Evolutionary conservation across 2,329 filamentous ascomycete genomes (phyloP), one percentile per base, ranked within the genome.

Genomic region (Ophiocordyceps polyrhachis-furcata): DNA sequence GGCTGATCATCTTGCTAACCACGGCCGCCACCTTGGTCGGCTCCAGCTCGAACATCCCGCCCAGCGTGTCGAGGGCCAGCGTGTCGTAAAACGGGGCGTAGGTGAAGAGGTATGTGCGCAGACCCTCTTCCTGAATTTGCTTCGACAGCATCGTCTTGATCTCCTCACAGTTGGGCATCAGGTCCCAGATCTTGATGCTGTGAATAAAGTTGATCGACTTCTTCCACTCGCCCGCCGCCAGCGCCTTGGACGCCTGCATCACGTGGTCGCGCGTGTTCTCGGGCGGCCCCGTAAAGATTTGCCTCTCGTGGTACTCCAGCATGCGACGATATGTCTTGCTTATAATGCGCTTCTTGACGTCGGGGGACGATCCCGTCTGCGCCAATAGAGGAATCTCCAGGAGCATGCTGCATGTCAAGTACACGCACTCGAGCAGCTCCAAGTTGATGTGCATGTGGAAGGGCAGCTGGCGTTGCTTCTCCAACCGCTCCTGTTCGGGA

Each of bases 371-470:
- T 52, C 91, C 91, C 32, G 89, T 93, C 66, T 96, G 91, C 43
- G 91, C 93, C 54, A 98, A 80, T 42, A 96, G 80, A 48, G 91
- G 91, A 50, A 98, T 96, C 69, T 98, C 91, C 46, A 98, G 77
- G 52, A 98, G 82, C 91, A 98, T 98, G 67, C 87, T 95, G 71
- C 89, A 96, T 43, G 91, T 96, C 48, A 98, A 76, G 69, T 98
- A 98, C 49, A 96, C 89, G 59, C 91, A 96, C 70, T 98, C 91
- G 37, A 98, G 76, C 45, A 98, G 77, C 65, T 98, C 91, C 44
- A 98, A 76, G 72, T 98, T 98, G 73, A 98, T 98, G 74, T 98
- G 91, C 87, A 98, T 95, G 71, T 98, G 91, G 80, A 98, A 98
- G 35, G 91, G 91, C 53, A 98, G 76, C 68, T 98, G 91, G 56